Conservation (phyloP, 1,284 basidiomycete genomes). For the Puccinia hordei region DNA sequence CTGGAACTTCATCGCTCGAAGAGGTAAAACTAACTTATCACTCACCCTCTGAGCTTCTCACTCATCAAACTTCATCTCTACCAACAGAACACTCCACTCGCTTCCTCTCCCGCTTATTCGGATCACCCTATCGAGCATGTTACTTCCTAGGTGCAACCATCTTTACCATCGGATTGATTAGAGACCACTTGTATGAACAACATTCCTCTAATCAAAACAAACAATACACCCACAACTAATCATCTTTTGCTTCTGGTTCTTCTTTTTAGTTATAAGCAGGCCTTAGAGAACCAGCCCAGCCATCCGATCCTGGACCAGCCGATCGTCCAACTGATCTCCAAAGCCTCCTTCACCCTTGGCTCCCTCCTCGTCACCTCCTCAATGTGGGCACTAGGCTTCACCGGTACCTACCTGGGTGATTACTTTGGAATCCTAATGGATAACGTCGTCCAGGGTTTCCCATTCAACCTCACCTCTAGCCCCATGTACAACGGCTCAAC, state of each 20-base stretch:
- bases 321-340: background rate
- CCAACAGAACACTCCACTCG: conserved; percentile 56
- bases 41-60: no score
- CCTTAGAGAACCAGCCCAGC: conserved; percentile 34
- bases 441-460: conserved; percentile 59
- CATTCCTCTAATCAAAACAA: background rate
- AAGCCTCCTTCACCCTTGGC: conserved; percentile 55
- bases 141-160: conserved; percentile 58
- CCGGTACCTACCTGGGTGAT: conserved; percentile 60
- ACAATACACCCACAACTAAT: no score
- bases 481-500: conserved; percentile 60
- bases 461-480: conserved; percentile 58
- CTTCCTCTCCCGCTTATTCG: conserved; percentile 57
- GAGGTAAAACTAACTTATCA: no score
- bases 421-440: conserved; percentile 61
- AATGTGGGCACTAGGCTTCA: conserved; percentile 59
- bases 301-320: background rate
- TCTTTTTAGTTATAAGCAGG: conserved; percentile 42
- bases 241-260: no score
- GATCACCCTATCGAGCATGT: conserved; percentile 57
- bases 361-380: conserved; percentile 57
- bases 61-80: no score
- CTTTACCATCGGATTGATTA: conserved; percentile 55
- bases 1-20: conserved; percentile 49
- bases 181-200: conserved; percentile 53